Evolutionary conservation across 805 yeast genomes (phyloP).

Genomic region (Saturnispora mendoncae): DNA sequence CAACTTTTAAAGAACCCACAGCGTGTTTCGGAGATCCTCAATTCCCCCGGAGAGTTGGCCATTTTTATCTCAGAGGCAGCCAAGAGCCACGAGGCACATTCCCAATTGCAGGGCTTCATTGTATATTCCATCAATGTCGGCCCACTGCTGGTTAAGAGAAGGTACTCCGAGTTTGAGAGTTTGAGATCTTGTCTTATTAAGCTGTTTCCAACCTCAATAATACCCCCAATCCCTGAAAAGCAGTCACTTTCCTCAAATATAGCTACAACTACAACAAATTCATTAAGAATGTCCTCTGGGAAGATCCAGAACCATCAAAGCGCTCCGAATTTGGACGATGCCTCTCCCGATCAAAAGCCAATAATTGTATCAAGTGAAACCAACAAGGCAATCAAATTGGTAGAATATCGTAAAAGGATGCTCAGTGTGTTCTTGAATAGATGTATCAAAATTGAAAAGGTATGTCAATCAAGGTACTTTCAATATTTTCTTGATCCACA

Average conservation of each 20-base stretch:
- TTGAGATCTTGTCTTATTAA: constrained; percentile 62
- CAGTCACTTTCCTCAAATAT: constrained; percentile 44
- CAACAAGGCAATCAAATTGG: constrained; percentile 15
- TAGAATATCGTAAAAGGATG: constrained; percentile 64
- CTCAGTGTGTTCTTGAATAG: constrained; percentile 69
- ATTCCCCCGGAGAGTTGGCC: constrained; percentile 11
- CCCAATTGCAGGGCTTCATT: constrained; percentile 41
- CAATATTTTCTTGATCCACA: constrained; percentile 79
- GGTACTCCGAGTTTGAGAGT: constrained; percentile 89
- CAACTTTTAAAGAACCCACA: constrained; percentile 13
- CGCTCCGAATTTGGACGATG: neutral
- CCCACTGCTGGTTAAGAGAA: constrained; percentile 55
- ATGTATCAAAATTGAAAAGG: constrained; percentile 49
- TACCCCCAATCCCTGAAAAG: constrained; percentile 93
- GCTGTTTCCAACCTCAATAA: constrained; percentile 68
- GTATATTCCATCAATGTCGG: constrained; percentile 73
- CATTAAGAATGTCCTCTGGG: constrained; percentile 18
- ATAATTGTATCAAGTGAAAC: neutral
- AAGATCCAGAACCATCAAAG: neutral
- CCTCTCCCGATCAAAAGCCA: neutral
- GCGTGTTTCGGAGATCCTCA: constrained; percentile 21
- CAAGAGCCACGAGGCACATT: constrained; percentile 70
- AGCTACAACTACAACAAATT: constrained; percentile 24
- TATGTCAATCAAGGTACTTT: constrained; percentile 55
- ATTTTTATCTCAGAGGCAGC: constrained; percentile 65